Percentiles rank a stretch among this genome's conserved stretches.
Evolutionary conservation across 306 rosid genomes (phyloP).

Genomic region (barrel medic (Medicago truncatula)): DNA sequence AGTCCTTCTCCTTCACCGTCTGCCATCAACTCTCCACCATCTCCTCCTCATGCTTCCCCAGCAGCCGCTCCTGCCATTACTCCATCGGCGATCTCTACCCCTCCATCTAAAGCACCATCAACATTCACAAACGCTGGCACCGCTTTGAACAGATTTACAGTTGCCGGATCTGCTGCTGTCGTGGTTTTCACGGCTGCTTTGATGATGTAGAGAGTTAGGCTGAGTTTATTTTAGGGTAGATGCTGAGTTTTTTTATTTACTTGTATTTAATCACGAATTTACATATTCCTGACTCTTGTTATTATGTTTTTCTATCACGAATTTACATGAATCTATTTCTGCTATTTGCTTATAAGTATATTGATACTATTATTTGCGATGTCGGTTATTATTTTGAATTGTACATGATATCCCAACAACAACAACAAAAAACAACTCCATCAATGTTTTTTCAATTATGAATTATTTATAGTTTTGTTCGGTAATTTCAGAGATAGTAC

Average conservation of each 20-base stretch:
- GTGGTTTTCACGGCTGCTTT: slow-evolving; percentile 31
- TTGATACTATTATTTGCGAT: too few relatives aligned
- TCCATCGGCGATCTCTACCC: slow-evolving; percentile 53
- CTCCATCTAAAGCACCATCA: too few relatives aligned
- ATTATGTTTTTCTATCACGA: too few relatives aligned
- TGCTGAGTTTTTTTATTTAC: neutral
- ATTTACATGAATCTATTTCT: too few relatives aligned
- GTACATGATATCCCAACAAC: too few relatives aligned
- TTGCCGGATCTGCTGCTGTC: slow-evolving; percentile 44
- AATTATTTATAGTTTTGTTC: too few relatives aligned
- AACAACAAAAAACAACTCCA: too few relatives aligned
- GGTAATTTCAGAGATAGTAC: too few relatives aligned
- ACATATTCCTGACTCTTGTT: neutral
- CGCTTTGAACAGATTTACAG: slow-evolving; percentile 41
- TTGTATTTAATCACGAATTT: neutral
- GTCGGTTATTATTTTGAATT: too few relatives aligned
- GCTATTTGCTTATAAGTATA: too few relatives aligned
- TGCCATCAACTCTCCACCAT: slow-evolving; percentile 46
- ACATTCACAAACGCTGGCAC: slow-evolving; percentile 1
- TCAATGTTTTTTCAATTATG: too few relatives aligned
- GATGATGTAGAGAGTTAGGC: slow-evolving; percentile 31
- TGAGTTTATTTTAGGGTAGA: neutral
- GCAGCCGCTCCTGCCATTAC: slow-evolving; percentile 17
- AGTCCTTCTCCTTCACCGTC: slow-evolving; percentile 47
- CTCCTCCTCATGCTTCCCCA: slow-evolving; percentile 45